These are phyloP conservation scores for Echinosophora koreensis DNA, from an alignment of 306 rosid species.

Conservation along the genomic window DNA sequence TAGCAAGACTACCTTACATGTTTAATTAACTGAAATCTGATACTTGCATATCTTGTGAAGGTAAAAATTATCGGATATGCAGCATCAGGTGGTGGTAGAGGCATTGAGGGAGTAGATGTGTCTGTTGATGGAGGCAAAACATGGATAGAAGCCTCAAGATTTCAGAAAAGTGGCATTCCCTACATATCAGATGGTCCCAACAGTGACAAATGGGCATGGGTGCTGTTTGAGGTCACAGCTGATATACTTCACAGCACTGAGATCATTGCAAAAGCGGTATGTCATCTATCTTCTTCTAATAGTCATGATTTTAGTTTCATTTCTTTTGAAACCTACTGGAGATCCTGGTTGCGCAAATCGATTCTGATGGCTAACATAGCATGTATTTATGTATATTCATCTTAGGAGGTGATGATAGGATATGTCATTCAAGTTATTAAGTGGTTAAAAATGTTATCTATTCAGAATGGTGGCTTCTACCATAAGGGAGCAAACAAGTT, in stretches of 20 bases:
- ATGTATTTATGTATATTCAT: constrained; percentile 17
- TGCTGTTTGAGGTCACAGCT: constrained; percentile 73
- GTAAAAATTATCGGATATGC: constrained; percentile 89
- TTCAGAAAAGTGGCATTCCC: constrained; percentile 65
- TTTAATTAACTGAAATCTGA: constrained; percentile 30
- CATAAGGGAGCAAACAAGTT: too few species aligned
- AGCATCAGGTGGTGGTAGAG: constrained; percentile 91
- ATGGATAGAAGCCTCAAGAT: constrained; percentile 83
- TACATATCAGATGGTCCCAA: constrained; percentile 65
- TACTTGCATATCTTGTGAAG: constrained; percentile 52
- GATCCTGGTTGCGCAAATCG: background rate
- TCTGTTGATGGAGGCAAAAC: constrained; percentile 90
- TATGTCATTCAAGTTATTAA: constrained; percentile 11
- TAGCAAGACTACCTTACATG: constrained; percentile 8
- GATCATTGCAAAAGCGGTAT: constrained; percentile 91
- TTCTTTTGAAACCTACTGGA: background rate
- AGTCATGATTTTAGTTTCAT: constrained; percentile 28
- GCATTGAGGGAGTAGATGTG: constrained; percentile 91
- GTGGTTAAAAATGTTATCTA: background rate
- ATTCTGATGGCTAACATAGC: background rate
- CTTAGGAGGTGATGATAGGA: background rate
- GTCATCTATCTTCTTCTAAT: constrained; percentile 40
- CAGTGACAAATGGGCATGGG: constrained; percentile 99
- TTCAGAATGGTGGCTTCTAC: too few species aligned
- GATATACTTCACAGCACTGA: constrained; percentile 68